These are phyloP conservation scores for Teunomyces cretensis DNA, from an alignment of 805 yeast genomes.

Conservation along the genomic window DNA sequence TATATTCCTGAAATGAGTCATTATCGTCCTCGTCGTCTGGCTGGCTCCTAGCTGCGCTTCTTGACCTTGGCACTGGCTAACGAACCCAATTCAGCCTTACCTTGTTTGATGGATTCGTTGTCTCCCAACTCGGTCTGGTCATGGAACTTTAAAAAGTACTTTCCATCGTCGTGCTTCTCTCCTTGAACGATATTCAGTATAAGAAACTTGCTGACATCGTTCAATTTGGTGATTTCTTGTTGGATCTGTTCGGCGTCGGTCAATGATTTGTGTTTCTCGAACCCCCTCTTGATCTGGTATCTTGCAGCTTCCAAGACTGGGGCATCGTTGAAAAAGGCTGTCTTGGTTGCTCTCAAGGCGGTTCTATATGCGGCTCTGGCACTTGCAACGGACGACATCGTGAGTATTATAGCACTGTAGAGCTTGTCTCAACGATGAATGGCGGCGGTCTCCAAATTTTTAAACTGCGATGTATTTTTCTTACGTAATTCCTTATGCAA, in stretches of 20 bases:
- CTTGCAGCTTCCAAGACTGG: conserved; percentile 60
- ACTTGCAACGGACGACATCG: conserved; percentile 2
- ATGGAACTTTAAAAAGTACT: conserved; percentile 67
- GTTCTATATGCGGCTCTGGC: conserved; percentile 53
- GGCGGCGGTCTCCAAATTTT: not conserved
- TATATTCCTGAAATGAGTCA: not conserved
- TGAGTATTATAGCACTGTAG: not conserved
- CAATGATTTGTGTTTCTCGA: conserved; percentile 30
- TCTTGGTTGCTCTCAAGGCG: conserved; percentile 63
- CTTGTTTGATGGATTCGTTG: conserved; percentile 70
- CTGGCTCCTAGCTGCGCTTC: conserved; percentile 21
- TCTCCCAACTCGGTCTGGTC: conserved; percentile 86
- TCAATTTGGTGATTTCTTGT: conserved; percentile 53
- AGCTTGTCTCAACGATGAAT: no score
- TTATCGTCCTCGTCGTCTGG: not conserved
- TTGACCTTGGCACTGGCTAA: conserved; percentile 53
- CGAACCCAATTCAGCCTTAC: conserved; percentile 43
- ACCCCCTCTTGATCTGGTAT: conserved; percentile 55
- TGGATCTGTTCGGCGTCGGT: conserved; percentile 14
- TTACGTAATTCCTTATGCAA: not conserved
- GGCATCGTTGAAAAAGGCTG: conserved; percentile 56
- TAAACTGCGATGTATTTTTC: not conserved
- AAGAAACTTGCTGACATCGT: conserved; percentile 71
- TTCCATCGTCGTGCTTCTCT: conserved; percentile 42
- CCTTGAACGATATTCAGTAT: conserved; percentile 88